These are phyloP conservation scores for Panicum miliaceum DNA, from an alignment of 176 grass and related monocot genomes.

Conservation along the genomic window DNA sequence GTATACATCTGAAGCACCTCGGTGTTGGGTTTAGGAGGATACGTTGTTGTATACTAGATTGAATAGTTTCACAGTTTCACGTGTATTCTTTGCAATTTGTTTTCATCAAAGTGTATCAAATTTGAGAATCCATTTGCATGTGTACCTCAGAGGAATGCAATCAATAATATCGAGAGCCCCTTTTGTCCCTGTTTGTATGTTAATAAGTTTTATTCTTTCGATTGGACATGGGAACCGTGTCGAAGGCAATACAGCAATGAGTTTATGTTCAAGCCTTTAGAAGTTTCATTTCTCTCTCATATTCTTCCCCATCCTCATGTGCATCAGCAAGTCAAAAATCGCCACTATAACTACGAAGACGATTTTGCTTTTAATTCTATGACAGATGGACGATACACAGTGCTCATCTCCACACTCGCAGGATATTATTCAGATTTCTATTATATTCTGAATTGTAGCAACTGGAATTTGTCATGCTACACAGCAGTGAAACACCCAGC, in stretches of 20 bases:
- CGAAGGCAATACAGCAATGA: neutral
- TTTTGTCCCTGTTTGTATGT: neutral
- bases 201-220: neutral
- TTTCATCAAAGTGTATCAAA: constrained; percentile 37
- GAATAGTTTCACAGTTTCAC: constrained; percentile 41
- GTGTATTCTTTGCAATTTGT: constrained; percentile 36
- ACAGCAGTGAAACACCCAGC: neutral
- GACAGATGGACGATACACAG: neutral
- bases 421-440: neutral
- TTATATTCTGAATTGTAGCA: neutral
- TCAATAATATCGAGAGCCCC: constrained; percentile 35
- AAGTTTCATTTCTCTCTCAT: too few relatives aligned
- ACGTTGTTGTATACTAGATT: constrained; percentile 57
- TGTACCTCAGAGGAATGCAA: constrained; percentile 35
- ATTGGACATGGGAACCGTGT: neutral
- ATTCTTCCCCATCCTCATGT: neutral
- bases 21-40: constrained; percentile 35
- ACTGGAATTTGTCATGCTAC: neutral
- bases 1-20: constrained; percentile 36
- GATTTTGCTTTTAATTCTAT: neutral
- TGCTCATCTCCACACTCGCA: neutral
- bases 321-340: neutral
- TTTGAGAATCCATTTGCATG: constrained; percentile 1
- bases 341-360: neutral
- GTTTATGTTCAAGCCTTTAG: neutral